Evolutionary conservation across 179 eudicot genomes (phyloP), one percentile per base, ranked within the genome.

Genomic region (Carnegiea gigantea): DNA sequence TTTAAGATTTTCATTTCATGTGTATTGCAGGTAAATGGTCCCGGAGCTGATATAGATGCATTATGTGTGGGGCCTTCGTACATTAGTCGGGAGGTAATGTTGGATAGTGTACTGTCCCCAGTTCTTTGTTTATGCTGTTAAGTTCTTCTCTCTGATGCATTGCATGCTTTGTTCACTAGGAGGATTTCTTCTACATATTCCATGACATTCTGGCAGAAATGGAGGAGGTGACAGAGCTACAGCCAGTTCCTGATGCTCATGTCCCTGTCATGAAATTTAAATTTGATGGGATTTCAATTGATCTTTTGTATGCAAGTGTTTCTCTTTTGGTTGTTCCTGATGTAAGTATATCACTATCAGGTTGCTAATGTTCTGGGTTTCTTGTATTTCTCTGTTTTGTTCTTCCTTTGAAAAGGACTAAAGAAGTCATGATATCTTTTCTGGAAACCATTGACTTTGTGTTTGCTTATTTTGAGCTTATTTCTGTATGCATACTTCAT

Each of bases 251-350:
- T 18, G 93, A 92, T 88, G 98, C 98, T 76, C 98, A 95, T 88
- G 98, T 95, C 15, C 98, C 98, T 68, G 97, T 95, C 67, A 93
- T 95, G 98, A 95, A 87, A 88, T 92, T 95, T 77, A 95, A 95
- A 84, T 89, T 93, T 75, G 87, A 91, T 71, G 98, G 97, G 40
- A 88, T 95, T 78, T 89, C 93, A 74, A 88, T 95, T 85, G 98
- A 95, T 92, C 97, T 93, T 77, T 89, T 95, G 24, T 93, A 93
- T 86, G 97, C 98, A 36, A 91, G 98, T 82, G 86, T 91, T 62
- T 88, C 96, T n/a, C 79, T 82, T 70, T 85, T 92, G 89, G 92
- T 95, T 43, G 92, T 95, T 70, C 98, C 98, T 60, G 92, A 92
- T 76, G 98, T 93, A 90, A 92, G 95, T 89, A 9, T 78, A 30